A percentile compares a stretch with the other conserved stretches of the same genome.
phyloP scores from a whole-genome alignment of 2,329 filamentous ascomycete genomes.

The Zarea fungicola region DNA sequence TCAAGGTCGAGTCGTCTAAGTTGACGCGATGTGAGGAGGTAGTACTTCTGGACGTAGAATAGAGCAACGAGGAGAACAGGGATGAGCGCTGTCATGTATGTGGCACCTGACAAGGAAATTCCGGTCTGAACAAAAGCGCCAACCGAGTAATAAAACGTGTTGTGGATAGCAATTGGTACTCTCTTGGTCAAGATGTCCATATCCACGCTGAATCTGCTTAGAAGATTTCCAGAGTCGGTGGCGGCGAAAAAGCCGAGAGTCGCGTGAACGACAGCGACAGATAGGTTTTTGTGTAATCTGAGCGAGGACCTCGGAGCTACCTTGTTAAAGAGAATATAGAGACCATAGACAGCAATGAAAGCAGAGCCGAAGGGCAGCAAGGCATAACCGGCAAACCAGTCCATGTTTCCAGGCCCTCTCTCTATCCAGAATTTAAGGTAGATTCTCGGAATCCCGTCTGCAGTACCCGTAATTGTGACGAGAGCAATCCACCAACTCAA shows the following conservation, averaged over 20 bases:
- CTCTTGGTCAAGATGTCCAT: background rate
- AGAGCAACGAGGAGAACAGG: background rate
- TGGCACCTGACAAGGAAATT: background rate
- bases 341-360: background rate
- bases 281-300: background rate
- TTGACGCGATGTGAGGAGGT: constrained; percentile 4
- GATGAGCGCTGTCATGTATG: background rate
- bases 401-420: background rate
- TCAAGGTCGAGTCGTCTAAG: background rate
- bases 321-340: background rate
- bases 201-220: background rate
- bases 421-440: background rate
- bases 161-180: background rate
- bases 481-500: background rate
- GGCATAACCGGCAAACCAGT: background rate
- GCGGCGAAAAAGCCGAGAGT: background rate
- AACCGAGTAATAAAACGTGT: background rate
- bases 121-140: background rate
- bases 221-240: background rate
- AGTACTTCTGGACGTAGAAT: background rate
- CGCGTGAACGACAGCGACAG: background rate
- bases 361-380: background rate
- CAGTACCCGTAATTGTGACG: background rate
- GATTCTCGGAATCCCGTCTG: background rate
- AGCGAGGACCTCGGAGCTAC: background rate